Evolutionary conservation across 139 green algal genomes (phyloP), one percentile per base, ranked within the genome.

Genomic region (Chlamydomonas schloesseri): DNA sequence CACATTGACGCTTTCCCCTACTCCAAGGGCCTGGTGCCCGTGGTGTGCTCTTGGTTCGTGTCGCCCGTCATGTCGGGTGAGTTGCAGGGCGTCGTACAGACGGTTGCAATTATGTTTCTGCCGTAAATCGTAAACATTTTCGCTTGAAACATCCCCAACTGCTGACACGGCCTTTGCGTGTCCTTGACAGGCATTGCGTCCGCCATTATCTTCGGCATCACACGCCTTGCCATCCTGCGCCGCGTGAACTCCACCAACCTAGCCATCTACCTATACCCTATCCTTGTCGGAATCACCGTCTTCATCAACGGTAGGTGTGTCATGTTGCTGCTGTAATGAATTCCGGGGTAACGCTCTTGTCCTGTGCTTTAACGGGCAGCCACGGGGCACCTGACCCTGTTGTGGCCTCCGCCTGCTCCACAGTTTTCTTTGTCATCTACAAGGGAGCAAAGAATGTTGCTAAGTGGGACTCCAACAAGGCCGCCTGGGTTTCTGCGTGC

Each of bases 391-490:
- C 33, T 67, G 2, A 67, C 31, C 60, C 21, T n/a, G 42, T 50
- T 50, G 42, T 67, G 15, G 18, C 2, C n/a, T n/a, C 14, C 55
- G 18, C 55, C 18, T 11, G 9, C 6, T 11, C 20, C 76, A 83
- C 58, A 36, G 31, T 81, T 1, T 92, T 94, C 86, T 91, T 92
- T 72, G 89, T 94, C 18, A 73, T 93, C 31, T 83, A 91, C 83
- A 93, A 89, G 76, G 90, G 90, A 71, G 72, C 81, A 36, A 87
- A 87, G 81, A 68, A 53, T 47, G 69, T 72, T 15, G 50, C 60
- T 2, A 26, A 80, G 11, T 87, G 81, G 81, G 57, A 80, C 13
- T 69, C 37, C 34, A 50, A 81, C 85, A 81, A 82, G 73, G 80
- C 73, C 36, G 87, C 87, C 67, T 90, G 87, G 87, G 77, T 90